Percentiles rank a stretch among this genome's conserved stretches.
These are phyloP conservation scores for Saturnispora galanensis DNA, from an alignment of 805 yeast species.

Conservation along the genomic window DNA sequence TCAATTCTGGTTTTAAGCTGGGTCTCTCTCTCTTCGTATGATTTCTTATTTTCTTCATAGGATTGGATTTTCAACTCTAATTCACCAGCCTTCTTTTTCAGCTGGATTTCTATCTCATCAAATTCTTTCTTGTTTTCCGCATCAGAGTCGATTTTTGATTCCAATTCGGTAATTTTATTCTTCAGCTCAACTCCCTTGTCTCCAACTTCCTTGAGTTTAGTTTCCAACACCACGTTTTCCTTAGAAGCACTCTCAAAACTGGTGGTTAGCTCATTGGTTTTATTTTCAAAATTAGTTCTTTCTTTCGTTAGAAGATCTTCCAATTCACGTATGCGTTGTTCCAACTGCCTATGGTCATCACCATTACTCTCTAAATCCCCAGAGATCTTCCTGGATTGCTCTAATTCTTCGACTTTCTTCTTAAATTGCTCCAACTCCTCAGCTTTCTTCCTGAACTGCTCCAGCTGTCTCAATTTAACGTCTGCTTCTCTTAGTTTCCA, in stretches of 20 bases:
- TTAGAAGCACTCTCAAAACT: no score
- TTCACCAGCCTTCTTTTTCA: no score
- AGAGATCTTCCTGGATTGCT: background rate
- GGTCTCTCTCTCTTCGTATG: no score
- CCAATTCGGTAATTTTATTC: slow-evolving; percentile 10
- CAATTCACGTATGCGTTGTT: background rate
- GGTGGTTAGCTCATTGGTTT: no score
- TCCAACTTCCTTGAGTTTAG: background rate
- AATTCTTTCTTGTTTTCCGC: slow-evolving; percentile 7
- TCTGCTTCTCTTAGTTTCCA: slow-evolving; percentile 25
- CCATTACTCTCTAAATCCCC: slow-evolving; percentile 10
- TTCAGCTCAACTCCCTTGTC: background rate
- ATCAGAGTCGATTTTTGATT: background rate
- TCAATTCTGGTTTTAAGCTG: slow-evolving; percentile 3
- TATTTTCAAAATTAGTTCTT: no score
- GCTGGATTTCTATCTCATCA: no score
- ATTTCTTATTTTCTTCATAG: no score
- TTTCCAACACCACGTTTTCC: background rate
- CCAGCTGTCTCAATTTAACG: slow-evolving; percentile 6
- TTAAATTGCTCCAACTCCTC: background rate
- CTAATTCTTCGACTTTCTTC: background rate
- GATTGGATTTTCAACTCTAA: no score
- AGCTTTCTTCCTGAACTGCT: background rate
- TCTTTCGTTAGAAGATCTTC: background rate
- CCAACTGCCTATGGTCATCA: background rate